Evolutionary conservation across 2,329 filamentous ascomycete species (phyloP), one percentile per base, ranked within the genome.

Genomic region (Colletotrichum viniferum): DNA sequence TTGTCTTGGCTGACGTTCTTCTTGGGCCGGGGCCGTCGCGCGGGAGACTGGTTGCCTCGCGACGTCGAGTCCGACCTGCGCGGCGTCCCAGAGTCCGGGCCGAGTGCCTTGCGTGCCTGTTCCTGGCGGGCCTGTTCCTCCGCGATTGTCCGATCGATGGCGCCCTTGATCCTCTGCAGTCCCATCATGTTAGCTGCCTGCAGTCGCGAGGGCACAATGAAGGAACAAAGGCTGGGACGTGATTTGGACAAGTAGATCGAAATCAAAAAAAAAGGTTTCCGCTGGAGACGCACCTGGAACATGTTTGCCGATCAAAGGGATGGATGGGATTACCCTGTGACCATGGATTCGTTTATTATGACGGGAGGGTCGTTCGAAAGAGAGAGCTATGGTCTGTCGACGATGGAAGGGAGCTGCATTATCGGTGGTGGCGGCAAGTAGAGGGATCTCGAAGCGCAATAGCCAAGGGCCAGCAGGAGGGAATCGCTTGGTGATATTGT

Each of bases 121-220:
- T 91, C 91, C 82, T 96, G 94, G 74, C 95, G 94, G 73, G 95
- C 94, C 85, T 98, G 95, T 86, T 98, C 96, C 86, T 98, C 95
- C 81, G 95, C 94, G 81, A 98, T 97, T 81, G 94, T 94, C 80
- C 93, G 92, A 83, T 98, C 95, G 83, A 98, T 95, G 75, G 94
- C 94, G 81, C 94, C 94, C 86, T 95, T 94, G 80, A 98, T 88
- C 88, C 94, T 92, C 94, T 97, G 71, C 32, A 69, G 21, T 52
- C 56, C 62, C 61, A 26, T 68, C 61, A 52, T 62, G 63, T 70
- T 10, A 56, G 71, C 38, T 10, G 24, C 18, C 26, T 3, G 26
- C 28, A n/a, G 24, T 61, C 56, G 56, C 18, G 14, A 30, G 28
- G 56, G 10, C 9, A 43, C n/a, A n/a, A n/a, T n/a, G n/a, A n/a